phyloP scores from a whole-genome alignment of 2,329 filamentous ascomycete genomes.

The Fusarium camptoceras region DNA sequence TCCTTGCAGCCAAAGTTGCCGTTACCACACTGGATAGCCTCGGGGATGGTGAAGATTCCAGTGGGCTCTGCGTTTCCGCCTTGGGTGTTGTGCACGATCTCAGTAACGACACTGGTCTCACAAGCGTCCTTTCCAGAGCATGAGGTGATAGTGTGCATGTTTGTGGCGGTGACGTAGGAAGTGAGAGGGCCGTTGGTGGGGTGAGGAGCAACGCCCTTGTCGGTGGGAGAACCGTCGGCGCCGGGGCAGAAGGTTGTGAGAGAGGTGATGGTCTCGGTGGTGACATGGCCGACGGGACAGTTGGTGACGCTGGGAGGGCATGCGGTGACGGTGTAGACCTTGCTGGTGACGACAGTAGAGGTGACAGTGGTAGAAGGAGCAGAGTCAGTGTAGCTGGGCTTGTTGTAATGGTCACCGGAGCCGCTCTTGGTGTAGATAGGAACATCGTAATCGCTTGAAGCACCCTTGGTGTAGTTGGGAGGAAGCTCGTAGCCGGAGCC shows the following conservation, averaged over 20 bases:
- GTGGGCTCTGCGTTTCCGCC: constrained; percentile 45
- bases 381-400: constrained; percentile 21
- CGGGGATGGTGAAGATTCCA: constrained; percentile 47
- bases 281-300: constrained; percentile 48
- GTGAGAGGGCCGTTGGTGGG: constrained; percentile 36
- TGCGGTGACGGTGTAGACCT: constrained; percentile 49
- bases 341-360: constrained; percentile 47
- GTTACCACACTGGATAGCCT: constrained; percentile 45
- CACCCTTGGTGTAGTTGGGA: neutral
- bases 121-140: constrained; percentile 62
- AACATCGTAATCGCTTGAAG: neutral
- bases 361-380: constrained; percentile 39
- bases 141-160: constrained; percentile 67
- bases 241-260: constrained; percentile 55
- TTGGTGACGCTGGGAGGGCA: constrained; percentile 46
- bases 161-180: constrained; percentile 63
- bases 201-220: constrained; percentile 2
- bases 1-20: constrained; percentile 45
- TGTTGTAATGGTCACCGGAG: constrained; percentile 5
- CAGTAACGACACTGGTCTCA: constrained; percentile 39
- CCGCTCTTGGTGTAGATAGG: neutral
- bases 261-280: constrained; percentile 44
- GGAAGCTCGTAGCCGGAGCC: neutral
- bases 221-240: neutral
- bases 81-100: constrained; percentile 43